phyloP scores from a whole-genome alignment of 495 filamentous ascomycete genomes.

The Peziza echinospora region DNA sequence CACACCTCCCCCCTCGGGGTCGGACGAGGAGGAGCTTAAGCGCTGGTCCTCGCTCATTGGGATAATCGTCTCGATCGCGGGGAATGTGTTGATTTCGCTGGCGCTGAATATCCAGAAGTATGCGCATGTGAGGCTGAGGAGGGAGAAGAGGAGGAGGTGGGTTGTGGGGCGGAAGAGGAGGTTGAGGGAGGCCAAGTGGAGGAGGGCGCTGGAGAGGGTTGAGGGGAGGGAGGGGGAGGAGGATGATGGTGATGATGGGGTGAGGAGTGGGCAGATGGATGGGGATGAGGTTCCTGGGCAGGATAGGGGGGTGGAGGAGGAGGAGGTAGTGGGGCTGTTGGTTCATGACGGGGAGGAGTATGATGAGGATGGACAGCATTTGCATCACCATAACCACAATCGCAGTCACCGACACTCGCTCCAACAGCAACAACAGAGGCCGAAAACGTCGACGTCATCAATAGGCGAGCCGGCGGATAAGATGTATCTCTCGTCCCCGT shows the following conservation, averaged over 20 bases:
- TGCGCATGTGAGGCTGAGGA: neutral
- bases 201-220: neutral
- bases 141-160: neutral
- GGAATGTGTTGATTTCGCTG: constrained; percentile 68
- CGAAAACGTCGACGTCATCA: too few relatives aligned
- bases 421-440: too few relatives aligned
- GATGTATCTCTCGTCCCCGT: constrained; percentile 62
- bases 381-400: too few relatives aligned
- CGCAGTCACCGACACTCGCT: too few relatives aligned
- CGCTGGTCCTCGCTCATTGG: constrained; percentile 88
- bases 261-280: neutral
- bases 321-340: too few relatives aligned
- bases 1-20: constrained; percentile 1
- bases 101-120: constrained; percentile 3
- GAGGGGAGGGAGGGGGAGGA: neutral
- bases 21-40: constrained; percentile 29
- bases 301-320: neutral
- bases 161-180: neutral
- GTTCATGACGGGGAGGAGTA: too few relatives aligned
- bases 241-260: neutral
- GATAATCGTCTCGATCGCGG: constrained; percentile 71
- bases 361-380: too few relatives aligned
- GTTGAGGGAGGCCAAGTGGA: neutral
- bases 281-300: neutral
- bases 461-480: too few relatives aligned